phyloP scores from a whole-genome alignment of 2,329 filamentous ascomycete species.

The Cadophora sp. region DNA sequence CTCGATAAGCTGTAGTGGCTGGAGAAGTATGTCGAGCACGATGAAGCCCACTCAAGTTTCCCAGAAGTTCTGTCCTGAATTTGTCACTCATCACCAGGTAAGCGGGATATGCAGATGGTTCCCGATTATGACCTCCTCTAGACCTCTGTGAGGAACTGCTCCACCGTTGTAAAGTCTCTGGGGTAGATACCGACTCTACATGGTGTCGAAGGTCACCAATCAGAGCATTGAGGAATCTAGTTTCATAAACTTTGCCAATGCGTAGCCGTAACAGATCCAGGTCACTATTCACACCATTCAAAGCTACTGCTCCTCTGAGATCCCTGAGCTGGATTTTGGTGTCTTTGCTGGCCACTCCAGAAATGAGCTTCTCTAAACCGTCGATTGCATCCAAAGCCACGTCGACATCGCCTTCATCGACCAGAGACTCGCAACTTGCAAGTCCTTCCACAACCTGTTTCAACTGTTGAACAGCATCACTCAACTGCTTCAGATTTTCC shows the following conservation, averaged over 20 bases:
- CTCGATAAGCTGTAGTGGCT: constrained; percentile 84
- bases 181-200: constrained; percentile 71
- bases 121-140: constrained; percentile 70
- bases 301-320: constrained; percentile 76
- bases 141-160: constrained; percentile 76
- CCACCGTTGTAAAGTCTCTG: constrained; percentile 85
- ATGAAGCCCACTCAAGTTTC: constrained; percentile 77
- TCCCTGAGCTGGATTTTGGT: constrained; percentile 60
- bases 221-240: constrained; percentile 78
- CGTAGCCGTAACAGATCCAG: constrained; percentile 77
- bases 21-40: constrained; percentile 79
- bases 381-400: constrained; percentile 80
- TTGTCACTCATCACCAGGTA: constrained; percentile 71
- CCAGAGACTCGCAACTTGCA: constrained; percentile 76
- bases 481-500: constrained; percentile 84
- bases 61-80: constrained; percentile 68
- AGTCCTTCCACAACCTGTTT: constrained; percentile 68
- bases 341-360: constrained; percentile 63
- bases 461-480: constrained; percentile 83
- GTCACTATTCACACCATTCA: constrained; percentile 81
- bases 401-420: constrained; percentile 85
- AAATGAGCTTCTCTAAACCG: constrained; percentile 78
- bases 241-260: constrained; percentile 87
- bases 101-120: constrained; percentile 73
- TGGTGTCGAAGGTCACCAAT: constrained; percentile 84